These are phyloP conservation scores for Hortiboletus flavorubellus DNA, from an alignment of 768 basidiomycete genomes.

Conservation along the genomic window DNA sequence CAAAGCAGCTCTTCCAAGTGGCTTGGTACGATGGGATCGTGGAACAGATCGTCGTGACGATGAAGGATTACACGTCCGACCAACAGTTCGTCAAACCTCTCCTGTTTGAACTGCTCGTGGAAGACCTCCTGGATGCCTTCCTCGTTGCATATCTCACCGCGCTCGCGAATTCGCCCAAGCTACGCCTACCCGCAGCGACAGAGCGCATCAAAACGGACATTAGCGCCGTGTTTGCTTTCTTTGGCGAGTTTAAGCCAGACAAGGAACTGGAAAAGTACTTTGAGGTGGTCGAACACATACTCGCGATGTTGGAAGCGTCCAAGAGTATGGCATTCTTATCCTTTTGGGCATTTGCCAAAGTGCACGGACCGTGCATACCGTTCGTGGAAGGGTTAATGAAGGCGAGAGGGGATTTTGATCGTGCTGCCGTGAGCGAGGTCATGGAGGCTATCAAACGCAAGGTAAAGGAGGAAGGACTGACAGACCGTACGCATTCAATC, in stretches of 20 bases:
- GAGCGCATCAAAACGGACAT: constrained; percentile 83
- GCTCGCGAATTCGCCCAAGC: constrained; percentile 76
- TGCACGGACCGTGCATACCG: constrained; percentile 87
- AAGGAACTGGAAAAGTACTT: constrained; percentile 82
- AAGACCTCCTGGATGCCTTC: constrained; percentile 90
- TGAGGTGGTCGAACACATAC: constrained; percentile 80
- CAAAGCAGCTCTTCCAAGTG: constrained; percentile 77
- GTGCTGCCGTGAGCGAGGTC: constrained; percentile 82
- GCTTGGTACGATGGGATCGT: constrained; percentile 91
- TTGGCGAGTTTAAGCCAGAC: constrained; percentile 70
- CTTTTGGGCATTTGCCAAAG: constrained; percentile 90
- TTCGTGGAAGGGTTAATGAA: constrained; percentile 92
- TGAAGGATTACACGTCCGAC: constrained; percentile 95
- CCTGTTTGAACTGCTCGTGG: constrained; percentile 86
- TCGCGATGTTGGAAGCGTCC: constrained; percentile 79
- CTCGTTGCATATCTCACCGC: constrained; percentile 88
- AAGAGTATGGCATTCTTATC: constrained; percentile 90
- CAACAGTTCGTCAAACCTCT: constrained; percentile 87
- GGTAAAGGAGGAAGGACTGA: constrained; percentile 82
- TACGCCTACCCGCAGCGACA: constrained; percentile 82
- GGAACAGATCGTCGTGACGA: constrained; percentile 88
- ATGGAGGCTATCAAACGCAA: constrained; percentile 94
- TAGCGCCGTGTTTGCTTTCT: constrained; percentile 73
- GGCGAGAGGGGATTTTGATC: constrained; percentile 85
- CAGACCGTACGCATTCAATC: constrained; percentile 64